Evolutionary conservation across 352 stramenopile genomes (phyloP), one percentile per base, ranked within the genome.

Genomic region (Globisporangium ultimum): DNA sequence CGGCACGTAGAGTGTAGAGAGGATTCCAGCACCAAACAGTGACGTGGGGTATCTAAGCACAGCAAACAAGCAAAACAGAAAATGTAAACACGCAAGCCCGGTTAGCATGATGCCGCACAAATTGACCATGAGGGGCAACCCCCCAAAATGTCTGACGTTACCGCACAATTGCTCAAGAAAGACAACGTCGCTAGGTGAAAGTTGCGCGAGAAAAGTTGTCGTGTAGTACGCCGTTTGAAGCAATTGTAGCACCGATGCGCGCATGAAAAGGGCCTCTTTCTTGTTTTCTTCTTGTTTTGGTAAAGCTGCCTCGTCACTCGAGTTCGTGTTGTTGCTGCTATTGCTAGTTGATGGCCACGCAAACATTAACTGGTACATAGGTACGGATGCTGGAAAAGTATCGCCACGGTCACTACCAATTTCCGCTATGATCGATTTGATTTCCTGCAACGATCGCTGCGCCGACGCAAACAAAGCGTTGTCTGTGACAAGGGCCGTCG

Each of bases 191-290:
- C 34, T 40, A 15, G 55, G 21, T 7, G 67, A 51, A 17, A 80
- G 21, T 46, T 58, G 36, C 3, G 18, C 2, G 14, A 76, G 41
- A 50, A 80, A 80, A 2, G 46, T 24, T 13, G 58, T 51, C 13
- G 52, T 49, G 38, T 76, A 78, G 24, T 80, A 72, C 4, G 59
- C 15, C 21, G 69, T 80, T 18, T 80, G 72, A 18, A 80, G 55
- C 9, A 80, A 55, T 59, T 80, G 70, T 2, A 80, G 63, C 42
- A 80, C 64, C 2, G 67, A 72, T 21, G 69, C 72, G 17, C 70
- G 72, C 50, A 64, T 65, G 53, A 72, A 80, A 6, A 74, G 22
- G 21, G 24, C 49, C 24, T 58, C 22, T 21, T n/a, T 48, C 47
- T 45, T 50, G 48, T 21, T 21, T 11, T 41, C 32, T 53, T 45